These are phyloP conservation scores for Asterella californica DNA, from an alignment of 225 moss, liverwort and hornwort species.

Conservation along the genomic window DNA sequence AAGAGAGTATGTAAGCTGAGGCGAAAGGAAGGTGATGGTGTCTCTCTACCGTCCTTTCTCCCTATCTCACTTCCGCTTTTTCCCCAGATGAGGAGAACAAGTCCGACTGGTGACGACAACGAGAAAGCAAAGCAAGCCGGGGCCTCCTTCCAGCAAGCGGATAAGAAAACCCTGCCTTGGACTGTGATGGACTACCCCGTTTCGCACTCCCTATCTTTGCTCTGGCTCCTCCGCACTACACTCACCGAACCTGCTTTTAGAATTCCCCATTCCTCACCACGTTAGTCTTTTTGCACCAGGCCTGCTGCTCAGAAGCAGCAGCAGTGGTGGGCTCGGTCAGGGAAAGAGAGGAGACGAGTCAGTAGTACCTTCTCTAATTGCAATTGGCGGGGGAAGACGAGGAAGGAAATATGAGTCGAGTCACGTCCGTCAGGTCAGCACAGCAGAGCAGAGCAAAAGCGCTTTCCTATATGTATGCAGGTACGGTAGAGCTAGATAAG, in stretches of 20 bases:
- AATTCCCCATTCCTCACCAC: background rate
- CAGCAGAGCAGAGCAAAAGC: conserved; percentile 4
- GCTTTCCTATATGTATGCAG: background rate
- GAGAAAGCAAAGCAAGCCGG: background rate
- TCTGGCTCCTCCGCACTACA: background rate
- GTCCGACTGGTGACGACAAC: conserved; percentile 12
- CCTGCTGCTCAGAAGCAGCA: background rate
- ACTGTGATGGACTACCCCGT: background rate
- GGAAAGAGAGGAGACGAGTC: background rate
- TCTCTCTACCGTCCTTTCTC: background rate
- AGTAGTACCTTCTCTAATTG: background rate
- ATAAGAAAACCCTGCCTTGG: conserved; percentile 7
- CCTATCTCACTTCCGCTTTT: background rate
- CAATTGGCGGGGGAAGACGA: background rate
- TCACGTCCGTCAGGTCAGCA: background rate
- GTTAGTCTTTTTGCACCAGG: background rate
- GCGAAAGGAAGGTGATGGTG: background rate
- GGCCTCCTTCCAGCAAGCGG: conserved; percentile 5
- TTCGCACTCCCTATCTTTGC: background rate
- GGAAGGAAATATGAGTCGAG: background rate
- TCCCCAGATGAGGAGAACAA: conserved; percentile 1
- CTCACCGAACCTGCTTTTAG: background rate
- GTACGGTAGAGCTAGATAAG: conserved; percentile 9
- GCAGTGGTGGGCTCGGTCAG: background rate
- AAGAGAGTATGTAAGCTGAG: background rate